phyloP scores from a whole-genome alignment of 352 stramenopile species.

The Globisporangium cederbergense region DNA sequence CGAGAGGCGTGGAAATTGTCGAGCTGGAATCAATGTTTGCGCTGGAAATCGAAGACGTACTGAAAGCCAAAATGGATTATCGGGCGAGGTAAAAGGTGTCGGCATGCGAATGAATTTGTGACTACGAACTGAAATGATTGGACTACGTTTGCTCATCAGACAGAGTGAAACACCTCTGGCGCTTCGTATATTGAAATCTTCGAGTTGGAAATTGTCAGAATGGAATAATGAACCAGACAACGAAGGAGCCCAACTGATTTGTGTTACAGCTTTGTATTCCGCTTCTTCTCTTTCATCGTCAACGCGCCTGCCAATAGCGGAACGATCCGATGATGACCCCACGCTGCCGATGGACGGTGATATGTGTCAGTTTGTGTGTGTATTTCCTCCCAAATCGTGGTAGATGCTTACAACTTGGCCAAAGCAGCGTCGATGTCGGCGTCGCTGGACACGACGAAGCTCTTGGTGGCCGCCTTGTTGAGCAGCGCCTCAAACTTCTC shows the following conservation, averaged over 20 bases:
- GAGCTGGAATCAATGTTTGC: no score
- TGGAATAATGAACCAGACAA: no score
- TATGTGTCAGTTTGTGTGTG: conserved; percentile 8
- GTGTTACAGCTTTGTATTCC: background rate
- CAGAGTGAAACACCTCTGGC: no score
- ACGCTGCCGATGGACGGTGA: background rate
- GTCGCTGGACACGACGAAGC: conserved; percentile 61
- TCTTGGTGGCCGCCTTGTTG: conserved; percentile 58
- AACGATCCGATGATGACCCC: background rate
- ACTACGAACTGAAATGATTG: no score
- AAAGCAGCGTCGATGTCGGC: conserved; percentile 53
- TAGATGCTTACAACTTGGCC: conserved; percentile 51
- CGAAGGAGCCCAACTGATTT: background rate
- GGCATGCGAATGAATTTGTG: no score
- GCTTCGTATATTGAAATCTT: no score
- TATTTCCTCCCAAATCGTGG: background rate
- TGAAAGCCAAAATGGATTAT: no score
- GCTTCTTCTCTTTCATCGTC: background rate
- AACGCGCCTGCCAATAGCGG: background rate
- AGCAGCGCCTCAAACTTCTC: conserved; percentile 70
- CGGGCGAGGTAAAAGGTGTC: no score
- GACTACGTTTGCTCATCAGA: no score
- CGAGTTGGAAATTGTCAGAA: background rate
- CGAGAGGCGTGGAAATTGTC: background rate
- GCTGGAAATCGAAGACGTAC: no score